Conservation (phyloP, 2,329 filamentous ascomycete genomes). For the Phyllosticta citrichinensis region DNA sequence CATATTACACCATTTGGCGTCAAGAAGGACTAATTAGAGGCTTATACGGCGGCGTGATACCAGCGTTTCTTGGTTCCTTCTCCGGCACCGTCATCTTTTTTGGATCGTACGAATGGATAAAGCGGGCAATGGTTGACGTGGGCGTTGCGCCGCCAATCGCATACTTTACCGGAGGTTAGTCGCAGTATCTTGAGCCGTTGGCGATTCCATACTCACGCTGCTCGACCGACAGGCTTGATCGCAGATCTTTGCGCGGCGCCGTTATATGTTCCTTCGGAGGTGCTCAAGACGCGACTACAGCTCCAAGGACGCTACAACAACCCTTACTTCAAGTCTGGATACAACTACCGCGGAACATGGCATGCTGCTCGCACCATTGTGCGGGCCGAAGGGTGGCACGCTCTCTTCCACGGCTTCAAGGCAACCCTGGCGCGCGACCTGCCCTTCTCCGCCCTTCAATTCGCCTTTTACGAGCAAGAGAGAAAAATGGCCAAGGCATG, state of each 20-base stretch:
- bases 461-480: slow-evolving; percentile 96
- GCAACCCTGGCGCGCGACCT: slow-evolving; percentile 90
- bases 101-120: slow-evolving; percentile 91
- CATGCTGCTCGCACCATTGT: slow-evolving; percentile 83
- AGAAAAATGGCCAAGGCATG: slow-evolving; percentile 70
- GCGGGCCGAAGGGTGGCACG: slow-evolving; percentile 67
- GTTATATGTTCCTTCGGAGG: slow-evolving; percentile 93
- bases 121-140: slow-evolving; percentile 74
- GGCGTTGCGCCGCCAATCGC: slow-evolving; percentile 74
- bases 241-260: slow-evolving; percentile 87
- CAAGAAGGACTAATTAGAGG: slow-evolving; percentile 83
- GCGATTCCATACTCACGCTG: not conserved
- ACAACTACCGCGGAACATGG: slow-evolving; percentile 82
- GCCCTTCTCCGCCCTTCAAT: slow-evolving; percentile 91
- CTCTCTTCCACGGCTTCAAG: slow-evolving; percentile 94
- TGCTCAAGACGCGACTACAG: slow-evolving; percentile 93
- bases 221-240: slow-evolving; percentile 56
- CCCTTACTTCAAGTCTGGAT: slow-evolving; percentile 83
- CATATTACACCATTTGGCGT: slow-evolving; percentile 84
- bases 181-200: not conserved
- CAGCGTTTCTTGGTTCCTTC: slow-evolving; percentile 85
- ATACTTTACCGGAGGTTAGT: slow-evolving; percentile 72
- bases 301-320: slow-evolving; percentile 94
- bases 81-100: slow-evolving; percentile 93
- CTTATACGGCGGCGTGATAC: slow-evolving; percentile 86